Conservation (phyloP, 2,329 filamentous ascomycete species). For the Alternaria novae-zelandiae region DNA sequence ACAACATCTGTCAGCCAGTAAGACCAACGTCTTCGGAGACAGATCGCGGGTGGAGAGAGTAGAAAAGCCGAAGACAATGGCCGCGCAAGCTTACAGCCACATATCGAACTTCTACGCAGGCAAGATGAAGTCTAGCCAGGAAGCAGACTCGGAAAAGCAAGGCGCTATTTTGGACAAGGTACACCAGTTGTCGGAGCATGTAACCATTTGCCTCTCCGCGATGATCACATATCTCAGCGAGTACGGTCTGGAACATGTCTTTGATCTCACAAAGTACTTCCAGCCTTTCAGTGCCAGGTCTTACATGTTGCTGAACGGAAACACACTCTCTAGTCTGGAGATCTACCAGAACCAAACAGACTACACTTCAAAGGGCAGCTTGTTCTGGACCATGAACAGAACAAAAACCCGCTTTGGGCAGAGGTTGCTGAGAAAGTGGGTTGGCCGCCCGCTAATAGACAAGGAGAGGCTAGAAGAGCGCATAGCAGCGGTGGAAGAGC, state of each 20-base stretch:
- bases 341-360: constrained; percentile 96
- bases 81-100: constrained; percentile 83
- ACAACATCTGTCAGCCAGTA: constrained; percentile 85
- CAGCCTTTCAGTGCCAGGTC: constrained; percentile 92
- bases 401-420: constrained; percentile 90
- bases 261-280: constrained; percentile 96
- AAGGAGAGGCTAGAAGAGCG: constrained; percentile 76
- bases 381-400: constrained; percentile 95
- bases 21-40: constrained; percentile 89
- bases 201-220: constrained; percentile 89
- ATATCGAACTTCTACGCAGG: constrained; percentile 92
- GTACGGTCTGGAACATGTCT: constrained; percentile 93
- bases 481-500: constrained; percentile 83
- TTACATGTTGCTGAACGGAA: constrained; percentile 96
- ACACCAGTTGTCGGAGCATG: constrained; percentile 80
- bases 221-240: constrained; percentile 95
- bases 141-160: constrained; percentile 41
- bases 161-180: constrained; percentile 81
- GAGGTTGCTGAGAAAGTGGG: constrained; percentile 89
- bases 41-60: constrained; percentile 84
- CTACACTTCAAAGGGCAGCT: constrained; percentile 79
- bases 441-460: constrained; percentile 86
- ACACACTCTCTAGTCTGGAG: constrained; percentile 90
- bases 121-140: constrained; percentile 67
- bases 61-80: constrained; percentile 77